Evolutionary conservation across 768 basidiomycete genomes (phyloP).

Genomic region (Boletus sensibilis): DNA sequence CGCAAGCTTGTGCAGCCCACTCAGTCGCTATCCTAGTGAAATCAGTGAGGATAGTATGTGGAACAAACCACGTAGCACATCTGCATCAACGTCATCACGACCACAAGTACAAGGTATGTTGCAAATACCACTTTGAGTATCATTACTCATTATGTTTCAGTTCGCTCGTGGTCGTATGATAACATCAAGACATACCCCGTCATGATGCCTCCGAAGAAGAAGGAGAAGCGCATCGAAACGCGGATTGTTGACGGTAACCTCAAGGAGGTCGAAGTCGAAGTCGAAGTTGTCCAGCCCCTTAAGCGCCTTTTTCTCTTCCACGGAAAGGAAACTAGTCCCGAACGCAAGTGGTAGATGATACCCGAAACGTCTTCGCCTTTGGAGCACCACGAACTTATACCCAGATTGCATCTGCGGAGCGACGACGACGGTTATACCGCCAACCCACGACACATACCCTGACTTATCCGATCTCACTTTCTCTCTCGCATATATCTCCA

Average conservation of each 20-base stretch:
- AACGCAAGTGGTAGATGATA: conserved; percentile 29
- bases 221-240: conserved; percentile 49
- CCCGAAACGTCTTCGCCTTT: conserved; percentile 6
- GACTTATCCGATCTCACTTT: conserved; percentile 30
- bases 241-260: conserved; percentile 50
- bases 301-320: conserved; percentile 75
- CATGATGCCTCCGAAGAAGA: conserved; percentile 49
- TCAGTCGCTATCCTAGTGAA: conserved; percentile 42
- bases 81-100: conserved; percentile 32
- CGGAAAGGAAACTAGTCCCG: conserved; percentile 38
- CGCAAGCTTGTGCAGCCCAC: conserved; percentile 35
- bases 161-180: conserved; percentile 76
- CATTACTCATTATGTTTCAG: conserved; percentile 34
- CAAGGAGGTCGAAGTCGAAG: conserved; percentile 49
- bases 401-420: conserved; percentile 27
- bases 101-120: conserved; percentile 54
- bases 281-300: conserved; percentile 52
- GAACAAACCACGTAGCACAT: conserved; percentile 24
- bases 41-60: conserved; percentile 37
- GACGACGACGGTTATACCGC: conserved; percentile 33
- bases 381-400: conserved; percentile 27
- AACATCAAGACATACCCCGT: conserved; percentile 67
- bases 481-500: conserved; percentile 21
- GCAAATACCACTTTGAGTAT: neutral
- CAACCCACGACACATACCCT: conserved; percentile 36